Evolutionary conservation across 2,329 filamentous ascomycete species (phyloP).

Genomic region (Curvularia eragrostidis): DNA sequence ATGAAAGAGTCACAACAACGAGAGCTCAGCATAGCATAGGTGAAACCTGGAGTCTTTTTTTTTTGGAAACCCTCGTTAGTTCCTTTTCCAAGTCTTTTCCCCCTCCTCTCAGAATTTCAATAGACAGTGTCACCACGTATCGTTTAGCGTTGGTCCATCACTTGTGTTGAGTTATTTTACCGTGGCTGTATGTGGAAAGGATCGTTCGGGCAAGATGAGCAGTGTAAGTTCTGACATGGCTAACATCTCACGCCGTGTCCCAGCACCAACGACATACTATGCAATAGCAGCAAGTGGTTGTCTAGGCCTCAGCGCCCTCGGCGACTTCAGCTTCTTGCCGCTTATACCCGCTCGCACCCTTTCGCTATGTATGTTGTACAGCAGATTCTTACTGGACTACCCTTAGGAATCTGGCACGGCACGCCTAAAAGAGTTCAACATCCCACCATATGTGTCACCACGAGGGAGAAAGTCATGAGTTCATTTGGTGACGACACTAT

Average conservation of each 20-base stretch:
- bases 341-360: background rate
- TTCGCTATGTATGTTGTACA: background rate
- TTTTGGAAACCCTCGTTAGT: conserved; percentile 8
- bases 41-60: background rate
- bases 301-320: conserved; percentile 8
- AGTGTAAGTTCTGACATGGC: background rate
- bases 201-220: background rate
- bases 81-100: background rate
- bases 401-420: background rate
- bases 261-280: background rate
- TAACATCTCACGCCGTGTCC: background rate
- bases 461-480: background rate
- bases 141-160: background rate
- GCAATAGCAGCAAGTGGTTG: background rate
- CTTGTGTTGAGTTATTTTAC: background rate
- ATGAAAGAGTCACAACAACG: background rate
- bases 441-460: background rate
- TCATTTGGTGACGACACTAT: background rate
- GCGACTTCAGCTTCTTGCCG: background rate
- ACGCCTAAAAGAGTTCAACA: background rate
- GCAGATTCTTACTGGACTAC: background rate
- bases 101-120: background rate
- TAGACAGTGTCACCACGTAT: background rate
- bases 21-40: background rate
- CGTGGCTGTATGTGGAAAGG: background rate